A percentile compares a stretch with the other conserved stretches of the same genome.
Conservation (phyloP, 2,329 filamentous ascomycete genomes). For the Orbilia brochopaga region DNA sequence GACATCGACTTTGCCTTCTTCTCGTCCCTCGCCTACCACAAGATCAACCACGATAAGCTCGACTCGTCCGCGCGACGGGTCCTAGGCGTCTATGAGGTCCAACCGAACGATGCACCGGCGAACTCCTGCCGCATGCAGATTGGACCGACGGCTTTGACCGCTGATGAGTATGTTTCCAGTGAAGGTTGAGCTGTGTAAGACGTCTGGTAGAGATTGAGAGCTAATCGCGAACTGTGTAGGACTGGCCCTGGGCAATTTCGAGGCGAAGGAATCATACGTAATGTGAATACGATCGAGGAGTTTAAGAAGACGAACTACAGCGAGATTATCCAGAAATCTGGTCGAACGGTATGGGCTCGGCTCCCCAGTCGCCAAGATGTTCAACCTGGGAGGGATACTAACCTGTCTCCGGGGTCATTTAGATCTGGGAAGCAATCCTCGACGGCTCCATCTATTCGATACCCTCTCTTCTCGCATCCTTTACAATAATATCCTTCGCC, state of each 20-base stretch:
- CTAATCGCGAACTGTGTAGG: conserved; percentile 36
- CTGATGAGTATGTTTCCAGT: conserved; percentile 70
- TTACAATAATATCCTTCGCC: conserved; percentile 87
- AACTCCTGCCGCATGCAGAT: conserved; percentile 89
- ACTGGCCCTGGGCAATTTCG: conserved; percentile 60
- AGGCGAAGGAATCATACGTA: conserved; percentile 91
- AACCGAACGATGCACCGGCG: conserved; percentile 71
- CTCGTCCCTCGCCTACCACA: conserved; percentile 84
- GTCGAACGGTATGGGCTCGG: conserved; percentile 69
- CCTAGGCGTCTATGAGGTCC: conserved; percentile 86
- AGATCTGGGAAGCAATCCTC: conserved; percentile 97
- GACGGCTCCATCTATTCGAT: conserved; percentile 96
- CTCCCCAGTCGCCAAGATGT: not conserved
- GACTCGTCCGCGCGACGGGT: conserved; percentile 89
- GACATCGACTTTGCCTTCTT: conserved; percentile 97
- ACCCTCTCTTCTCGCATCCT: conserved; percentile 87
- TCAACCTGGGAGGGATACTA: conserved; percentile 43
- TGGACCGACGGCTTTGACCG: conserved; percentile 81
- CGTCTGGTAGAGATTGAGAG: not conserved
- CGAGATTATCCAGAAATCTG: conserved; percentile 77
- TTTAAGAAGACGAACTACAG: conserved; percentile 83
- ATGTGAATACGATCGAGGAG: conserved; percentile 93
- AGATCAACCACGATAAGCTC: conserved; percentile 96
- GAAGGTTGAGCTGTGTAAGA: not conserved
- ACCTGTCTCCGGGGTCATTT: conserved; percentile 48